Conservation (phyloP, 75 land plant genomes). For the Pinus tabuliformis region DNA sequence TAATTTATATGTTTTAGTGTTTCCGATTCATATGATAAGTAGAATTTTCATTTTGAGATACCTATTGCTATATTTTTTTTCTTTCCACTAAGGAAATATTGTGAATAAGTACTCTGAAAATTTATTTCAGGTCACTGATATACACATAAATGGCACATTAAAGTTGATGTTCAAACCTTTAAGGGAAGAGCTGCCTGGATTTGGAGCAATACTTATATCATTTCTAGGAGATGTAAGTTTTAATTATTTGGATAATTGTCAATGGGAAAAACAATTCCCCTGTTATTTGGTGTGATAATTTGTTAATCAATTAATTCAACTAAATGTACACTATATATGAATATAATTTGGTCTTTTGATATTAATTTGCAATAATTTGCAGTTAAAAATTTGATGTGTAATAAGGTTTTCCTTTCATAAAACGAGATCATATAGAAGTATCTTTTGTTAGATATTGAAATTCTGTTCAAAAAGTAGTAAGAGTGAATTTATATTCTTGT, state of each 20-base stretch:
- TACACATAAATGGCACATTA: constrained; percentile 16
- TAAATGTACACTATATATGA: too few species aligned
- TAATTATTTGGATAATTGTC: background rate
- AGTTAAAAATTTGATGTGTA: background rate
- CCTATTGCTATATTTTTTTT: background rate
- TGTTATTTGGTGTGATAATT: too few species aligned
- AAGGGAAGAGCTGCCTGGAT: constrained; percentile 29
- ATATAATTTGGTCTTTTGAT: too few species aligned
- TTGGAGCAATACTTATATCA: constrained; percentile 37
- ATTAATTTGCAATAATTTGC: too few species aligned
- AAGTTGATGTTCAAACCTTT: constrained; percentile 43
- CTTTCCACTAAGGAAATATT: background rate
- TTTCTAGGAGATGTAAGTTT: constrained; percentile 28
- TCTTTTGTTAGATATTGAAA: too few species aligned
- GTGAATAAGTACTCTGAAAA: background rate
- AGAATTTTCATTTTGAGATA: background rate
- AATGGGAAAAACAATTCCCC: too few species aligned
- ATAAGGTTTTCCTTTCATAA: background rate
- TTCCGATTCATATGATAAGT: background rate
- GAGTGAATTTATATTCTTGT: too few species aligned
- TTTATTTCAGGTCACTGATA: constrained; percentile 28
- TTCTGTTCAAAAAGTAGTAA: too few species aligned
- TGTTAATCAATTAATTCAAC: too few species aligned
- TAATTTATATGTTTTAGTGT: background rate
- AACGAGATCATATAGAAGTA: too few species aligned